These are phyloP conservation scores for Isatis lusitanica DNA, from an alignment of 441 rosid genomes.

Conservation along the genomic window DNA sequence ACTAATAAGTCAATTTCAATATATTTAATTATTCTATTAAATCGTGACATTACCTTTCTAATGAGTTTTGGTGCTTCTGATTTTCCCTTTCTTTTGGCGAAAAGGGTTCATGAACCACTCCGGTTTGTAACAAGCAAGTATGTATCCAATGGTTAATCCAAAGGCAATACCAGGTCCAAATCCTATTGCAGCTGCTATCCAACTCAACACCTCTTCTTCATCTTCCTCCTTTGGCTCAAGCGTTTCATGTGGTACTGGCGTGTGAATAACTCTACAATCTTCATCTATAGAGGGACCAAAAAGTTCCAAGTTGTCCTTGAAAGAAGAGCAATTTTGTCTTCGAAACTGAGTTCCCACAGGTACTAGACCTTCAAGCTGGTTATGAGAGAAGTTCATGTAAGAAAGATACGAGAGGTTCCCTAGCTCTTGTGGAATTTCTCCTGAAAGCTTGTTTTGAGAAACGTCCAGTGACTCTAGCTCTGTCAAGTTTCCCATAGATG, in stretches of 20 bases:
- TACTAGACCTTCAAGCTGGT: background rate
- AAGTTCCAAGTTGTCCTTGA: background rate
- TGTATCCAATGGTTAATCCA: background rate
- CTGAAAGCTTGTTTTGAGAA: background rate
- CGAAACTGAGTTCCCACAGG: background rate
- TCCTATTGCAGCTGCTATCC: background rate
- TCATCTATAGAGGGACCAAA: conserved; percentile 17
- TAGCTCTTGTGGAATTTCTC: conserved; percentile 27
- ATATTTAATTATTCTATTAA: background rate
- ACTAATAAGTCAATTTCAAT: background rate
- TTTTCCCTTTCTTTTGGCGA: background rate
- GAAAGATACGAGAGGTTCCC: background rate
- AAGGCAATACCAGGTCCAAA: background rate
- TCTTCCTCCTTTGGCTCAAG: background rate
- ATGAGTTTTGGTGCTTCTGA: background rate
- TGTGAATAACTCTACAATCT: background rate
- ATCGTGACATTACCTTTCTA: background rate
- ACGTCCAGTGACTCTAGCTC: conserved; percentile 29
- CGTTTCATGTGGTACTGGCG: background rate
- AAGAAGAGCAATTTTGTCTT: background rate
- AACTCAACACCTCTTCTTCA: background rate
- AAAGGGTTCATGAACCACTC: background rate
- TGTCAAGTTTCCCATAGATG: background rate
- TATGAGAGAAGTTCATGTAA: background rate
- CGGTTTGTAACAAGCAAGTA: background rate